These are phyloP conservation scores for Metschnikowia lunata DNA, from an alignment of 805 yeast species.

Conservation along the genomic window DNA sequence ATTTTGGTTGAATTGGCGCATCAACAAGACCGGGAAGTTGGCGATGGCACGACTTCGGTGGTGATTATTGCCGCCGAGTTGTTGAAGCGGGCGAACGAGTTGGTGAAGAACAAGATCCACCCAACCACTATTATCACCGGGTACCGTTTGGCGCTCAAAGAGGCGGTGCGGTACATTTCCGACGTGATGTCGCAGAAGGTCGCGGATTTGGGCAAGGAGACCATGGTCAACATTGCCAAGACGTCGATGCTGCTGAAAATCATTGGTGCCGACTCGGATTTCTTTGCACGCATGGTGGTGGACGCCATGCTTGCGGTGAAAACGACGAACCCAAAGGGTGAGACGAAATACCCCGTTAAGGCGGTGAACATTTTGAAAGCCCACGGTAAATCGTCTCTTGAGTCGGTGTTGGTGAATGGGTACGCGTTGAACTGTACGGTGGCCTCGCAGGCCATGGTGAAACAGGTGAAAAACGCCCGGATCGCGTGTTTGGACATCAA, in stretches of 20 bases:
- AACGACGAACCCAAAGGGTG: slow-evolving; percentile 84
- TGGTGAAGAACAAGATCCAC: slow-evolving; percentile 89
- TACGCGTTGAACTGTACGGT: slow-evolving; percentile 96
- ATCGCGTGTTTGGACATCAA: slow-evolving; percentile 90
- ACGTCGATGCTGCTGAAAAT: slow-evolving; percentile 97
- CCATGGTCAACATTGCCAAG: slow-evolving; percentile 86
- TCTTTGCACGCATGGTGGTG: slow-evolving; percentile 85
- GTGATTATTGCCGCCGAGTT: slow-evolving; percentile 94
- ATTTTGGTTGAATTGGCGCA: slow-evolving; percentile 95
- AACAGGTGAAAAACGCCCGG: slow-evolving; percentile 62
- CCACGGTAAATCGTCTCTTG: slow-evolving; percentile 89
- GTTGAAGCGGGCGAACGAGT: slow-evolving; percentile 85
- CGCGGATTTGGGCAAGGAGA: slow-evolving; percentile 74
- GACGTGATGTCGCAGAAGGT: slow-evolving; percentile 82
- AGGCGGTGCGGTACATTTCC: slow-evolving; percentile 80
- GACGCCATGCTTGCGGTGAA: slow-evolving; percentile 94
- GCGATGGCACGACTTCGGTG: slow-evolving; percentile 97
- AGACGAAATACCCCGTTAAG: slow-evolving; percentile 88
- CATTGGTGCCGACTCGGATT: slow-evolving; percentile 89
- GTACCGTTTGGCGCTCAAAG: slow-evolving; percentile 87
- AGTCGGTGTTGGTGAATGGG: slow-evolving; percentile 84
- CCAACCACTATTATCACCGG: slow-evolving; percentile 98
- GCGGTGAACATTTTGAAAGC: slow-evolving; percentile 95
- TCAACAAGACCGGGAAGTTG: slow-evolving; percentile 98
- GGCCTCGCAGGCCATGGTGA: slow-evolving; percentile 95